A percentile compares a stretch with the other conserved stretches of the same genome.
Conservation (phyloP, 176 grass and related monocot species). For the Alloteropsis semialata region DNA sequence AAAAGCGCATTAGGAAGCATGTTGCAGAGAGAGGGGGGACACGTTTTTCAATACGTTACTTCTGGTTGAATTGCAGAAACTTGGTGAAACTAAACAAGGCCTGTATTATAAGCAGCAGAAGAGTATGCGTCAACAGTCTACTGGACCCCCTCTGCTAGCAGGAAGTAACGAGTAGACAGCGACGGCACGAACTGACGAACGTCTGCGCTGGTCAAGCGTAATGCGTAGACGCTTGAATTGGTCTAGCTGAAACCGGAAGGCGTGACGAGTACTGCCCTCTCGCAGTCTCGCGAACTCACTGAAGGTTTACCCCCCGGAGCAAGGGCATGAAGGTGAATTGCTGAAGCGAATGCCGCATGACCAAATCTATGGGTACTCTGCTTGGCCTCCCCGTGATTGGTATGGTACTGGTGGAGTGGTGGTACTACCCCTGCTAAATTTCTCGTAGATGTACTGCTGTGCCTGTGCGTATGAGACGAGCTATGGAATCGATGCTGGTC, state of each 20-base stretch:
- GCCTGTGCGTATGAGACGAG: background rate
- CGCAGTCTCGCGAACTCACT: background rate
- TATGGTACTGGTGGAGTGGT: too few relatives aligned
- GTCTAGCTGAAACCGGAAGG: constrained; percentile 16
- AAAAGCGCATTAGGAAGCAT: too few relatives aligned
- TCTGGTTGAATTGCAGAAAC: too few relatives aligned
- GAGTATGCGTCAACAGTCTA: background rate
- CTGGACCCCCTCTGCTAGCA: background rate
- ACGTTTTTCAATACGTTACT: too few relatives aligned
- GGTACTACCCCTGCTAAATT: background rate
- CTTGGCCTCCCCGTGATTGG: background rate
- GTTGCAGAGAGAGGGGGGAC: too few relatives aligned
- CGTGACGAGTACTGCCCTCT: background rate
- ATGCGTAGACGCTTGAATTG: background rate
- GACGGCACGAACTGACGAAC: background rate
- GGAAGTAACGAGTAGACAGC: constrained; percentile 3
- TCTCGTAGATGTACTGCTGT: background rate
- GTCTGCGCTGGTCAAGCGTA: background rate
- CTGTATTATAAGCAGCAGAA: background rate
- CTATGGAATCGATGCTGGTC: background rate
- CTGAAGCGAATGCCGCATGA: background rate
- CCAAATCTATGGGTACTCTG: background rate
- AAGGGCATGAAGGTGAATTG: background rate
- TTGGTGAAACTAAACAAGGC: too few relatives aligned
- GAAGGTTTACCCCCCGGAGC: background rate